These are phyloP conservation scores for Aureobasidium sp. DNA, from an alignment of 2,329 filamentous ascomycete genomes.

Conservation along the genomic window DNA sequence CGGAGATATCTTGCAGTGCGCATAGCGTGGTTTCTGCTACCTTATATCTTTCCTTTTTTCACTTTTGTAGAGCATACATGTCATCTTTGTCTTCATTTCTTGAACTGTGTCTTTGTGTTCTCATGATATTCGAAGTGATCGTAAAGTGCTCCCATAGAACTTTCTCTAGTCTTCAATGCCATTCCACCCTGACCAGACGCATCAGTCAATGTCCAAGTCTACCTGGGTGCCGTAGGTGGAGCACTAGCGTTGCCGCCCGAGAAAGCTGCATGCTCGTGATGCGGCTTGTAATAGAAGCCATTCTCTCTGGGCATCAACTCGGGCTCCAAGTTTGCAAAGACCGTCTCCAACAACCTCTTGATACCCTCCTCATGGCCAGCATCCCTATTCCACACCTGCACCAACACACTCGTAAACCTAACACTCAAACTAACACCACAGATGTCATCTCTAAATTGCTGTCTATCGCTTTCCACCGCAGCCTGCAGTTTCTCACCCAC, in stretches of 20 bases:
- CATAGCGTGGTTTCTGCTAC: conserved; percentile 18
- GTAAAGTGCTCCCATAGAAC: background rate
- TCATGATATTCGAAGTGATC: background rate
- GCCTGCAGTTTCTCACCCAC: conserved; percentile 75
- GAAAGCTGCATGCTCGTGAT: conserved; percentile 76
- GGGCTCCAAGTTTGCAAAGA: conserved; percentile 64
- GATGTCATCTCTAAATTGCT: conserved; percentile 66
- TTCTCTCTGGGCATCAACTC: conserved; percentile 63
- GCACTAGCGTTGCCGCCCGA: background rate
- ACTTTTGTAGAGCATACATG: conserved; percentile 12
- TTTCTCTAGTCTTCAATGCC: background rate
- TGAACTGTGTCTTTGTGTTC: background rate
- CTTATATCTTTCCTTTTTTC: background rate
- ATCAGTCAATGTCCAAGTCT: too few relatives aligned
- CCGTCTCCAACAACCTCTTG: conserved; percentile 63
- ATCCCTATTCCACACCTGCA: conserved; percentile 91
- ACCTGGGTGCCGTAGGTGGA: background rate
- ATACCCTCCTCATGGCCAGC: conserved; percentile 72
- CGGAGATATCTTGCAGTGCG: conserved; percentile 12
- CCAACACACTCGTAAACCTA: conserved; percentile 80
- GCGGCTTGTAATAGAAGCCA: conserved; percentile 70
- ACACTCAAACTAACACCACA: conserved; percentile 83
- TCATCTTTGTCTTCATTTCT: background rate
- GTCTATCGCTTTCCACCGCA: conserved; percentile 53
- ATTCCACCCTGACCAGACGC: background rate